Conservation (phyloP, 257 asterid genomes). For the Lycium barbarum region DNA sequence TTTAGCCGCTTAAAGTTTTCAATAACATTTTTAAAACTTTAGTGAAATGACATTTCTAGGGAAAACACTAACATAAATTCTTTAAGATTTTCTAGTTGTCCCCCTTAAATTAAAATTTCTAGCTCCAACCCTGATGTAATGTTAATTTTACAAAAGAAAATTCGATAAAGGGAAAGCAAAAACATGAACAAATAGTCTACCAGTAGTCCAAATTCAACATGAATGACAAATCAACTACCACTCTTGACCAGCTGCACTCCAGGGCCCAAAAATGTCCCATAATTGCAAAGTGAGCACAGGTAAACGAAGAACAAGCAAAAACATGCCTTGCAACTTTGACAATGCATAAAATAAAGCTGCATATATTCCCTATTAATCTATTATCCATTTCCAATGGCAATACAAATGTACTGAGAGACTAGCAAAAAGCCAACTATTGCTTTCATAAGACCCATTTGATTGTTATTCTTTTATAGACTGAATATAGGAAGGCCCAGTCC, state of each 20-base stretch:
- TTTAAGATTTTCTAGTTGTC: not conserved
- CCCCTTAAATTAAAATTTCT: constrained; percentile 6
- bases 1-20: not conserved
- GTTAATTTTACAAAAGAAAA: not conserved
- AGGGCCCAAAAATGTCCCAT: not conserved
- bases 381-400: not conserved
- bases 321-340: not conserved
- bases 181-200: not conserved
- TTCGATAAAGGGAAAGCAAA: not conserved
- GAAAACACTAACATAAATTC: not conserved
- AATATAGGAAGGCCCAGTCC: not conserved
- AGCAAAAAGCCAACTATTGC: not conserved
- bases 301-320: not conserved
- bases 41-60: not conserved
- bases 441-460: not conserved
- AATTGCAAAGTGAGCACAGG: not conserved
- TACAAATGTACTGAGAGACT: constrained; percentile 12
- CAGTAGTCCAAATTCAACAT: not conserved
- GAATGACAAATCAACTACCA: not conserved
- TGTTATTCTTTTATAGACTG: not conserved
- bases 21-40: not conserved
- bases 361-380: constrained; percentile 5
- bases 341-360: not conserved
- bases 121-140: not conserved
- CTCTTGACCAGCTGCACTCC: not conserved